These are phyloP conservation scores for Colletotrichum sp. DNA, from an alignment of 2,329 filamentous ascomycete genomes.

Conservation along the genomic window DNA sequence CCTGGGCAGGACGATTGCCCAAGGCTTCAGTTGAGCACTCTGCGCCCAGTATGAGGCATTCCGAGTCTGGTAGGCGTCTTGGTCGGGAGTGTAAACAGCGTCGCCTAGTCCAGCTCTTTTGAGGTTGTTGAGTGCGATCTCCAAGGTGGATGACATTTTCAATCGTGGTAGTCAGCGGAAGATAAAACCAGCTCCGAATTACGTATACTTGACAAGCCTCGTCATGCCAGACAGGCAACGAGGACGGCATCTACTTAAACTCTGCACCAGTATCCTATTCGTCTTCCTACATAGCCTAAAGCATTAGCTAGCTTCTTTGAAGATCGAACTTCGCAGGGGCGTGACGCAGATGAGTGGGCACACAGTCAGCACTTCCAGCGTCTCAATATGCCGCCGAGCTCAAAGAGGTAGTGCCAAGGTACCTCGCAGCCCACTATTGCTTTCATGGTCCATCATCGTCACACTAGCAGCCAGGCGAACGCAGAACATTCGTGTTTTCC, in stretches of 20 bases:
- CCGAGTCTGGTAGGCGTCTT: background rate
- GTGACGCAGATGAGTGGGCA: background rate
- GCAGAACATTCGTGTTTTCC: rapidly evolving
- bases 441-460: background rate
- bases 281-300: background rate
- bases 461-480: rapidly evolving
- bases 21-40: constrained; percentile 16
- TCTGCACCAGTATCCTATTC: background rate
- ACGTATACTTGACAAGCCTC: background rate
- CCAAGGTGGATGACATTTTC: background rate
- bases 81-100: background rate
- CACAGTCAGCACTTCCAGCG: background rate
- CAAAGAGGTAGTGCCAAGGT: background rate
- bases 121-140: background rate
- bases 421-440: background rate
- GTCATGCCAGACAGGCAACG: background rate
- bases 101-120: background rate
- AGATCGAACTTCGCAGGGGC: background rate
- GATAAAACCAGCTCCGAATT: background rate
- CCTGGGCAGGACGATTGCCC: constrained; percentile 28
- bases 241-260: background rate
- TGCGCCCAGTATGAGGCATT: background rate
- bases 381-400: background rate
- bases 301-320: background rate
- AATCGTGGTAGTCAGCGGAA: background rate